Evolutionary conservation across 2,329 filamentous ascomycete genomes (phyloP), one percentile per base, ranked within the genome.

Genomic region (Penicillium sp.): DNA sequence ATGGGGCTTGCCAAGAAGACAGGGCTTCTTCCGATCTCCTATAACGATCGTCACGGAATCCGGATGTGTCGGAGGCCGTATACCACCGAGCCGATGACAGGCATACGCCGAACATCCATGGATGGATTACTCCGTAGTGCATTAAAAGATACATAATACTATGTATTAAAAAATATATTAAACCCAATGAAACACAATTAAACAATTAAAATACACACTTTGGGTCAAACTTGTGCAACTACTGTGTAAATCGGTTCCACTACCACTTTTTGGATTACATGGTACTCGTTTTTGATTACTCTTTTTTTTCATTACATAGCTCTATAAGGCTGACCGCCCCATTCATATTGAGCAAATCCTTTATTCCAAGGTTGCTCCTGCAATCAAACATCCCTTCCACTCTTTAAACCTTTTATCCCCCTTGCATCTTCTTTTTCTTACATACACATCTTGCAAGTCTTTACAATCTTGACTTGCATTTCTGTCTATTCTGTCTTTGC

Each of bases 311-410:
- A 12, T 13, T 13, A 10, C n/a, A 23, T 43, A 45, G 41, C 41
- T 53, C 36, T 60, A 61, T 65, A 66, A 64, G 63, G 63, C 63
- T 66, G 64, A 66, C 64, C 64, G 64, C 61, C 57, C 39, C 31
- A 38, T 52, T 43, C 29, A 33, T 31, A 10, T 31, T n/a, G 2
- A 31, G 19, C 4, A 31, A 17, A 12, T 10, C 31, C 54, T 53
- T 53, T 48, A 35, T 44, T 13, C 31, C 31, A 33, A 15, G 31
- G 5, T 31, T 39, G 41, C 21, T 45, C 53, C n/a, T 52, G 49
- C 49, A 23, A 19, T 27, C 21, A 44, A n/a, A 38, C 15, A 44
- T 27, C 21, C 29, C 47, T 51, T 38, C 21, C 50, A 53, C 41
- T 53, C 12, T 38, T 47, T 48, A 29, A 45, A 19, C 9, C 27